Percentiles rank a stretch among this genome's conserved stretches.
phyloP scores from a whole-genome alignment of 768 basidiomycete species.

The Tulasnella sp. region DNA sequence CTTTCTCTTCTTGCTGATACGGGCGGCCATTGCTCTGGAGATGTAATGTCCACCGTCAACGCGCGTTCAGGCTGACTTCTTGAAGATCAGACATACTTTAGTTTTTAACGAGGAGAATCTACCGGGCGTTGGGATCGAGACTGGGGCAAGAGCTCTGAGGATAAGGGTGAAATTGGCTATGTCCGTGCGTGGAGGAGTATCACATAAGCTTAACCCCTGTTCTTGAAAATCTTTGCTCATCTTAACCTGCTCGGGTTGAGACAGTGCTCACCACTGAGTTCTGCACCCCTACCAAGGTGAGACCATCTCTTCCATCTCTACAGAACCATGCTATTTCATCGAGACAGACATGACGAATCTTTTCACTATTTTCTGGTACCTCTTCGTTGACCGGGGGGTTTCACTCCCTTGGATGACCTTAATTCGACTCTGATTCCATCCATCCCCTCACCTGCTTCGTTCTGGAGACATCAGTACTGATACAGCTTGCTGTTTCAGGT shows the following conservation, averaged over 20 bases:
- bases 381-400: conserved; percentile 17
- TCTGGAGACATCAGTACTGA: neutral
- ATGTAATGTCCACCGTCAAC: neutral
- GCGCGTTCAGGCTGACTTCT: neutral
- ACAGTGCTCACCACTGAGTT: neutral
- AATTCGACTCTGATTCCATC: conserved; percentile 6
- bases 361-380: conserved; percentile 20
- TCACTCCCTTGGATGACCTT: conserved; percentile 17
- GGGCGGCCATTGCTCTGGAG: conserved; percentile 55
- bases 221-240: conserved; percentile 3
- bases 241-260: neutral
- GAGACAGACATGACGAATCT: neutral
- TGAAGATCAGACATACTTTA: neutral
- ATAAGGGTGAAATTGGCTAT: neutral
- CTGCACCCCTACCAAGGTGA: neutral
- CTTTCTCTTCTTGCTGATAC: conserved; percentile 97
- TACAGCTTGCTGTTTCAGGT: neutral
- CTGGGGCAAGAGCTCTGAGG: neutral
- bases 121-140: conserved; percentile 2
- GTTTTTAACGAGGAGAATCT: too few relatives aligned
- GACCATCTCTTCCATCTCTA: neutral
- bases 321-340: neutral
- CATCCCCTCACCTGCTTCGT: neutral
- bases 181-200: neutral
- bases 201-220: neutral